Evolutionary conservation across 2,329 filamentous ascomycete species (phyloP).

Genomic region (Colletotrichum sp.): DNA sequence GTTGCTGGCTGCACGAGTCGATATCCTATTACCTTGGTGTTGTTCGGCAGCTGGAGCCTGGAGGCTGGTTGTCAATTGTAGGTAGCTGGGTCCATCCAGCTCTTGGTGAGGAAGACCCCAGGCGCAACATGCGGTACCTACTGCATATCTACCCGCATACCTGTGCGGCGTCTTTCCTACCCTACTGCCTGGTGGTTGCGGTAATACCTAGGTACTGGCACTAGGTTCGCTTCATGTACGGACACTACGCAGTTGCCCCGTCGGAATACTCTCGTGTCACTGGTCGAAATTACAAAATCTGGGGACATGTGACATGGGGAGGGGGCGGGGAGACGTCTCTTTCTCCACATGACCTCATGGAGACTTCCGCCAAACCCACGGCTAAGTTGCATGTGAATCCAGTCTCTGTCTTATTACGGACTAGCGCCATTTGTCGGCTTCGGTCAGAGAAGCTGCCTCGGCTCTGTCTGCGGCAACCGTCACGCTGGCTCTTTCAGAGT

Average conservation of each 20-base stretch:
- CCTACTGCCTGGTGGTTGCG: not conserved
- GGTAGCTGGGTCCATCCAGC: not conserved
- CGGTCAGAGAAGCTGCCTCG: conserved; percentile 22
- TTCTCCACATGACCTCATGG: conserved; percentile 20
- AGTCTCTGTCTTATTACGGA: not conserved
- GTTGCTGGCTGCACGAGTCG: not conserved
- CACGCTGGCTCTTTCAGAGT: conserved; percentile 5
- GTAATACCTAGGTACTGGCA: not conserved
- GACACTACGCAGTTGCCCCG: not conserved
- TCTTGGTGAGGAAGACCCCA: not conserved
- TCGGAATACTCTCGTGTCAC: not conserved
- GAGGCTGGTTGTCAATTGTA: not conserved
- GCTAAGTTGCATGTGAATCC: conserved; percentile 17
- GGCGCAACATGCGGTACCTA: not conserved
- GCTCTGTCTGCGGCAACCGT: conserved; percentile 19
- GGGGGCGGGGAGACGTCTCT: not conserved
- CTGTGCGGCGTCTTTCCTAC: not conserved
- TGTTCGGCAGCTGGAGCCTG: not conserved
- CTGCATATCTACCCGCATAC: not conserved
- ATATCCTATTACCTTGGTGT: not conserved
- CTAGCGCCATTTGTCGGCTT: conserved; percentile 21
- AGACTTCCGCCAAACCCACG: not conserved
- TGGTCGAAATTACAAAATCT: not conserved
- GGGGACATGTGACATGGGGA: conserved; percentile 11
- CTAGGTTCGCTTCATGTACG: too few species aligned